A percentile compares a stretch with the other conserved stretches of the same genome.
phyloP scores from a whole-genome alignment of 2,329 filamentous ascomycete genomes.

The Colletotrichum higginsianum region DNA sequence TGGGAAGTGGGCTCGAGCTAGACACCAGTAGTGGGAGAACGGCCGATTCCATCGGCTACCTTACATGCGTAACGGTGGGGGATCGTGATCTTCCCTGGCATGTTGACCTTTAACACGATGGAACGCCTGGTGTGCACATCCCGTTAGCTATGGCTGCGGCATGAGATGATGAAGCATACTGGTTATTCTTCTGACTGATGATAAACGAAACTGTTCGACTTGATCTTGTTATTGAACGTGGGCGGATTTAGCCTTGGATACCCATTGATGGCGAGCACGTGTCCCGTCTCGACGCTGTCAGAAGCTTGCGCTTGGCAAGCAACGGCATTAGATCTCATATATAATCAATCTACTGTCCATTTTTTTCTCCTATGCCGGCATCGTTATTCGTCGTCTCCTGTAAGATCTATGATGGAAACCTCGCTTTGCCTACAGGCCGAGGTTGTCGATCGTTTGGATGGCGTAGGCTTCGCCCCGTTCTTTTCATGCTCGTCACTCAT shows the following conservation, averaged over 20 bases:
- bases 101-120: slow-evolving; percentile 45
- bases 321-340: slow-evolving; percentile 4
- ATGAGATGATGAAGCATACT: slow-evolving; percentile 22
- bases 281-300: not conserved
- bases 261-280: slow-evolving; percentile 18
- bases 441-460: not conserved
- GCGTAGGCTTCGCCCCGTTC: slow-evolving; percentile 28
- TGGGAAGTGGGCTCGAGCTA: slow-evolving; percentile 87
- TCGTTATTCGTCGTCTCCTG: slow-evolving; percentile 22
- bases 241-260: slow-evolving; percentile 24
- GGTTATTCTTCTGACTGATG: slow-evolving; percentile 23
- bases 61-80: slow-evolving; percentile 65
- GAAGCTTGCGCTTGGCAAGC: slow-evolving; percentile 10
- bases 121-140: not conserved
- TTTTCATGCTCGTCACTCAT: slow-evolving; percentile 50
- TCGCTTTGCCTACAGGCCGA: slow-evolving; percentile 26
- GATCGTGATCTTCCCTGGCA: slow-evolving; percentile 68
- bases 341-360: not conserved
- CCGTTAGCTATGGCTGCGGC: slow-evolving; percentile 1
- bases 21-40: slow-evolving; percentile 70
- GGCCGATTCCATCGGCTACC: slow-evolving; percentile 62
- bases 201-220: slow-evolving; percentile 26
- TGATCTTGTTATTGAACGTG: slow-evolving; percentile 7
- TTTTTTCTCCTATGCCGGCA: not conserved
- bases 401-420: slow-evolving; percentile 42